phyloP scores from a whole-genome alignment of 345 rosid genomes.

The Populus euphratica region DNA sequence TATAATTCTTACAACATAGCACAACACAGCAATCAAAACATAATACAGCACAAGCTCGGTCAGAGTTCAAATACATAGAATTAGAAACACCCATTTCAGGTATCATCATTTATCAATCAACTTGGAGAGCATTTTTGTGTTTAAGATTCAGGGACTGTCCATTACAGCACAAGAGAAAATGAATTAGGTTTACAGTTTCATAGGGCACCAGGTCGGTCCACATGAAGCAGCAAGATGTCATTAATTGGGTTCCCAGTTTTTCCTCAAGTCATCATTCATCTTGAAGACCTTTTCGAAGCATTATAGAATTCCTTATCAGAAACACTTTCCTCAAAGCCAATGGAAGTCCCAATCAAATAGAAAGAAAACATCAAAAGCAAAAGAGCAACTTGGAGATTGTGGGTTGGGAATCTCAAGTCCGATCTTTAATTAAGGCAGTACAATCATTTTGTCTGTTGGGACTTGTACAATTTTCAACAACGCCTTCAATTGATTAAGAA shows the following conservation, averaged over 20 bases:
- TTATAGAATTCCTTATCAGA: not conserved
- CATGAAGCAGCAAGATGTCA: not conserved
- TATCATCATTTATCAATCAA: no score
- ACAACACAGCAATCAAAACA: no score
- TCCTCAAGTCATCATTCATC: not conserved
- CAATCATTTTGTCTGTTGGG: not conserved
- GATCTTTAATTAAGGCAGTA: not conserved
- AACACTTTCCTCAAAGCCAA: not conserved
- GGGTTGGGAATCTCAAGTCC: slow-evolving; percentile 5
- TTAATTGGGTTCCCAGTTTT: not conserved
- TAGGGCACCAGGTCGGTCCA: no score
- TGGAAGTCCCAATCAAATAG: not conserved
- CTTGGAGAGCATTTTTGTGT: no score
- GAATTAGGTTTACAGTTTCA: no score
- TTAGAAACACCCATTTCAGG: no score
- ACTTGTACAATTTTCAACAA: not conserved
- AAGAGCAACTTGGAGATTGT: not conserved
- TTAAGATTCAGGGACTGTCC: not conserved
- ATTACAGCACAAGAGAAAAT: not conserved
- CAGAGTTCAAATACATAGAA: no score
- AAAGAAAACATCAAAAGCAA: not conserved
- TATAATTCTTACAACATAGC: fast-evolving
- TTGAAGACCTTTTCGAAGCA: not conserved
- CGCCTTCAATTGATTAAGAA: not conserved
- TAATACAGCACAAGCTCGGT: no score